A percentile compares a stretch with the other conserved stretches of the same genome.
phyloP scores from a whole-genome alignment of 129 eudicot species.

The Tagetes erecta region DNA sequence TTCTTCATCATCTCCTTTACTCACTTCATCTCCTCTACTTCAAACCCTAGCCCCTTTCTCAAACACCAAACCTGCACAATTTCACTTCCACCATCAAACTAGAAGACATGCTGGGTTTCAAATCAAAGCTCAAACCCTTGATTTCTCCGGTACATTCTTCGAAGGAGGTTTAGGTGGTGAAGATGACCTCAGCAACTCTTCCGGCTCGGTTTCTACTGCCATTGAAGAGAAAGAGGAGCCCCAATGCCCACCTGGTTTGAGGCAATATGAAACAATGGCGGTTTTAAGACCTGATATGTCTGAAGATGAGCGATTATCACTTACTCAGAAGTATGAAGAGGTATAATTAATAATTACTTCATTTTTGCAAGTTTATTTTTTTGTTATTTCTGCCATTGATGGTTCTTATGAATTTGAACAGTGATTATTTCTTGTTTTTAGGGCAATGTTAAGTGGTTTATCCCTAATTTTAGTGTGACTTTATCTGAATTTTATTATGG shows the following conservation, averaged over 20 bases:
- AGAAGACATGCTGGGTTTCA: slow-evolving; percentile 24
- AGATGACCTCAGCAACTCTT: slow-evolving; percentile 51
- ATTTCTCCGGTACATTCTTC: slow-evolving; percentile 74
- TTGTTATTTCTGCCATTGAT: background rate
- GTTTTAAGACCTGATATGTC: slow-evolving; percentile 90
- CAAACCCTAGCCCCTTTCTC: slow-evolving; percentile 35
- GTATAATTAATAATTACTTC: slow-evolving; percentile 29
- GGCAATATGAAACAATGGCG: slow-evolving; percentile 84
- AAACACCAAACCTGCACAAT: slow-evolving; percentile 18
- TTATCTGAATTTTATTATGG: background rate
- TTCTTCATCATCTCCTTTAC: slow-evolving; percentile 25
- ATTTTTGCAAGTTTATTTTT: background rate
- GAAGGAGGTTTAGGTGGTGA: slow-evolving; percentile 69
- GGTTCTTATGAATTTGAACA: background rate
- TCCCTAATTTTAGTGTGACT: background rate
- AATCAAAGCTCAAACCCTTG: slow-evolving; percentile 60
- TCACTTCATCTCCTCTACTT: slow-evolving; percentile 33
- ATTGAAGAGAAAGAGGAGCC: slow-evolving; percentile 78
- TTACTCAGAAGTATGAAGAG: slow-evolving; percentile 93
- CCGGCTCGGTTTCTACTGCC: slow-evolving; percentile 47
- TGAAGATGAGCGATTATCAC: slow-evolving; percentile 83
- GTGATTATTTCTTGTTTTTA: background rate
- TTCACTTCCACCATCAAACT: slow-evolving; percentile 28
- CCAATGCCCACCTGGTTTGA: slow-evolving; percentile 88
- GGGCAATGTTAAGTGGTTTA: background rate